Conservation (phyloP, 1,284 basidiomycete species). For the Sanghuangporus baumii region DNA sequence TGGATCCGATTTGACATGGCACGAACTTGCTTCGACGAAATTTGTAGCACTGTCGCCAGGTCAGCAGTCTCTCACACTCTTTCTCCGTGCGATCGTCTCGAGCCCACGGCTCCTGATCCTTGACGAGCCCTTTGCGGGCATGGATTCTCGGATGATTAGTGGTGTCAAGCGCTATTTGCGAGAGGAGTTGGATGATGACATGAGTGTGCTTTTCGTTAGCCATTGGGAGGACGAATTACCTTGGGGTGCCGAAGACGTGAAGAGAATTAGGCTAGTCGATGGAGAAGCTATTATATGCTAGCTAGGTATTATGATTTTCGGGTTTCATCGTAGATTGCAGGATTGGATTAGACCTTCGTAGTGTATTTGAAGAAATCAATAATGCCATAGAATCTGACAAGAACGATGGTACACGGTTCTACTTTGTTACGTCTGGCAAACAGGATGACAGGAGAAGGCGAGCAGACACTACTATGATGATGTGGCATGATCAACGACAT, state of each 20-base stretch:
- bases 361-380: too few relatives aligned
- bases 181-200: slow-evolving; percentile 48
- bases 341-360: too few relatives aligned
- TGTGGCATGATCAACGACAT: too few relatives aligned
- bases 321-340: too few relatives aligned
- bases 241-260: slow-evolving; percentile 36
- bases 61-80: slow-evolving; percentile 73
- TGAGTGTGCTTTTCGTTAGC: slow-evolving; percentile 79
- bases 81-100: slow-evolving; percentile 80
- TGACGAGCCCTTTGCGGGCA: slow-evolving; percentile 89
- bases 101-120: slow-evolving; percentile 65
- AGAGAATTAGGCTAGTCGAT: slow-evolving; percentile 32
- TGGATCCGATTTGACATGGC: slow-evolving; percentile 11
- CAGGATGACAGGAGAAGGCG: too few relatives aligned
- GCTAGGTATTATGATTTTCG: too few relatives aligned
- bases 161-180: slow-evolving; percentile 60
- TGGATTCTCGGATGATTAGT: slow-evolving; percentile 74
- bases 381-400: too few relatives aligned
- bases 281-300: slow-evolving; percentile 29
- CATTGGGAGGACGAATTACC: slow-evolving; percentile 90
- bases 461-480: too few relatives aligned
- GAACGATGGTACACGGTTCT: too few relatives aligned
- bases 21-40: slow-evolving; percentile 37
- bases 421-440: too few relatives aligned
- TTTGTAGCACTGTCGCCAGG: slow-evolving; percentile 64